Evolutionary conservation across 1,139 yeast species (phyloP), one percentile per base, ranked within the genome.

Genomic region (Debaryomyces nepalensis): DNA sequence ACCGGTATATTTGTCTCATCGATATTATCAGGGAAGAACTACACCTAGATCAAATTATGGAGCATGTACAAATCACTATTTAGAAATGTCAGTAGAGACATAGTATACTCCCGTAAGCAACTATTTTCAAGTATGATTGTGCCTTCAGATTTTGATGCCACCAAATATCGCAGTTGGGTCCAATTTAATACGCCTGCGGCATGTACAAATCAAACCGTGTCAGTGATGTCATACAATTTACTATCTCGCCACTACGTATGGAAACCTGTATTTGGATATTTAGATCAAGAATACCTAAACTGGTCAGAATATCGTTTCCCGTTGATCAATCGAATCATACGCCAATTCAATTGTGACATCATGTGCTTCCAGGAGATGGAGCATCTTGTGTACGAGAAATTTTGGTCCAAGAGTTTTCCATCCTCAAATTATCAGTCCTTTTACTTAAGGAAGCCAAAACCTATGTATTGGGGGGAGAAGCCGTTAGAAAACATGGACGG

Each of bases 281-380:
- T 79, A 15, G 75, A 78, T 4, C 65, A 64, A 20, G 54, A 67
- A 37, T 72, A 64, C 46, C 66, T 73, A 19, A 68, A 70, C 40
- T 79, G 84, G 84, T 33, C 43, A 11, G 55, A 57, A 2, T 71
- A 75, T 49, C 52, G 86, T 41, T 71, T 77, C 42, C 64, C 68
- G 2, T 57, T 79, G 31, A 53, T 80, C 29, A 73, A 74, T 45
- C 51, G 61, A 31, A 64, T 67, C 14, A 60, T 79, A 39, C 43
- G 50, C 3, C 72, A 66, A 37, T 58, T 80, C 30, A 53, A 67
- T 30, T 68, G 80, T 27, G 85, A 80, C 52, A 72, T 81, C 11
- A 75, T 81, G 79, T 81, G 84, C 51, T 70, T 80, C 49, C 85
- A 81, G 53, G 85, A 81, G 58, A 66, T 81, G 74, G 84, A 81